Evolutionary conservation across 495 filamentous ascomycete species (phyloP).

Genomic region (Penicillium roqueforti): DNA sequence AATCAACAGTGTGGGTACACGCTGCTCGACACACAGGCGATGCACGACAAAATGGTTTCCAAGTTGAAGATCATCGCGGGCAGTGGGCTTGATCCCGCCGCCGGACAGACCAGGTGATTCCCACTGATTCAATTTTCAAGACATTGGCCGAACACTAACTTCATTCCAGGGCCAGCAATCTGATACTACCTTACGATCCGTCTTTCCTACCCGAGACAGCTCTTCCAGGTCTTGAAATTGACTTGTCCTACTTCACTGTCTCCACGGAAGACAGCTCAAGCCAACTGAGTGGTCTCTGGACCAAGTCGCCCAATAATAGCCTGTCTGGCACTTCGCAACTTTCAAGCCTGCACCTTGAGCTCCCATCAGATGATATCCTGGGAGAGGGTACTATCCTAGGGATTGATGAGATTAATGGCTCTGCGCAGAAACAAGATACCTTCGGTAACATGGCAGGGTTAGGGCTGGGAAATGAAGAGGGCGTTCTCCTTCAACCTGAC

Average conservation of each 20-base stretch:
- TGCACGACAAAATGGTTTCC: constrained; percentile 65
- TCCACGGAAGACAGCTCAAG: constrained; percentile 10
- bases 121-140: background rate
- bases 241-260: constrained; percentile 35
- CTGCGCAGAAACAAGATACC: constrained; percentile 21
- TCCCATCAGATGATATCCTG: constrained; percentile 30
- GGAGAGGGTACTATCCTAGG: constrained; percentile 19
- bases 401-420: constrained; percentile 18
- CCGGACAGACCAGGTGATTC: constrained; percentile 67
- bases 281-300: constrained; percentile 22
- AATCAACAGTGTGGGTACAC: constrained; percentile 83
- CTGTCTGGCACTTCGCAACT: constrained; percentile 27
- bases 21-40: constrained; percentile 71
- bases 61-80: constrained; percentile 55
- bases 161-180: constrained; percentile 63
- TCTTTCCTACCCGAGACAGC: constrained; percentile 70
- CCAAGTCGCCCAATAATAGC: constrained; percentile 29
- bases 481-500: constrained; percentile 55
- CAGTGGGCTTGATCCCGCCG: constrained; percentile 62
- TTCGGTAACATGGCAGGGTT: constrained; percentile 15
- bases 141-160: constrained; percentile 4
- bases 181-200: constrained; percentile 79
- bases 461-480: constrained; percentile 42
- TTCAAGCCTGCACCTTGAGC: constrained; percentile 28
- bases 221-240: constrained; percentile 54